Evolutionary conservation across 2,329 filamentous ascomycete species (phyloP), one percentile per base, ranked within the genome.

Genomic region (Paecilomyces variotii): DNA sequence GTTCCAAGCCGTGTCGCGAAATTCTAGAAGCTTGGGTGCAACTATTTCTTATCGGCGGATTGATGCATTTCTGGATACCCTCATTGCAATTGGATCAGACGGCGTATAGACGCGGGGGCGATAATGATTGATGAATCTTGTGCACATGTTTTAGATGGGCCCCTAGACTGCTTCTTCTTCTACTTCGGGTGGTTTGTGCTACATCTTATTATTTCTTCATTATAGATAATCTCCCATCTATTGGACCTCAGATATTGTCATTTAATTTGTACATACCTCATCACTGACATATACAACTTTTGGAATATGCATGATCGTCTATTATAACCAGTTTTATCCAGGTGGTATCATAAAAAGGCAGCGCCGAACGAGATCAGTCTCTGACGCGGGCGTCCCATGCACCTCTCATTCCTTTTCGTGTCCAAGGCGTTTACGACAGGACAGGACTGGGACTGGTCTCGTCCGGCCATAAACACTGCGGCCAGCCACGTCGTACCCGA

Each of bases 1-100:
- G 75, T 73, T 9, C 69, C 68, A 10, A 63, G 61, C 55, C 70
- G 65, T 45, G 60, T 59, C 32, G 45, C 59, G 34, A 60, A 58
- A 25, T 60, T 58, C 32, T 58, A 32, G 39, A 45, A 52, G 35
- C 4, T 24, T 32, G 14, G 35, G 34, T 51, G 58, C 55, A 25
- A 45, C 26, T 12, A 25, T 56, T 50, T 53, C 11, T 60, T 61
- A 12, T 54, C n/a, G 39, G 39, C n/a, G n/a, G 39, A 24, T 45
- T 45, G 19, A 45, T 45, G n/a, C 39, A 45, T 45, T 45, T 45
- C 35, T 45, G 39, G 39, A 45, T 45, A 45, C 39, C 39, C 39
- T 45, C 39, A 45, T 45, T 45, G 39, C 39, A 14, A 45, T 45
- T 45, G n/a, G 39, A 45, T 45, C n/a, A 14, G 39, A 14, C 39